phyloP scores from a whole-genome alignment of 1,284 basidiomycete genomes.

The Irpex sp. region DNA sequence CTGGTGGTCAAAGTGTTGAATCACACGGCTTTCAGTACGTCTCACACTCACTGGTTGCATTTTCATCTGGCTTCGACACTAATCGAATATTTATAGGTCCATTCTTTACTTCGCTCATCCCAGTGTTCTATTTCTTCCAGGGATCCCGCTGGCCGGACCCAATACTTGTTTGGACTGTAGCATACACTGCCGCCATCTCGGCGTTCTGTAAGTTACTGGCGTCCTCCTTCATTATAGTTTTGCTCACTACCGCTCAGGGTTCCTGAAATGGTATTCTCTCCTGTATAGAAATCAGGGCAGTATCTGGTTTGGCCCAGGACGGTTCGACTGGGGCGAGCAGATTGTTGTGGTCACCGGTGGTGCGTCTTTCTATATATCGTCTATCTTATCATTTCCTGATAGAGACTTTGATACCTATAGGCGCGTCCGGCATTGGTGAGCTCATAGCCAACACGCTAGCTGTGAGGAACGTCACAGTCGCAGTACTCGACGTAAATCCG shows the following conservation, averaged over 20 bases:
- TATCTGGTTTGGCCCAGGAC: slow-evolving; percentile 53
- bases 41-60: not conserved
- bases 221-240: too few species aligned
- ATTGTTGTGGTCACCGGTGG: slow-evolving; percentile 90
- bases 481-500: slow-evolving; percentile 81
- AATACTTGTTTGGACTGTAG: slow-evolving; percentile 44
- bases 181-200: slow-evolving; percentile 56
- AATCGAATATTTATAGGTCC: slow-evolving; percentile 50
- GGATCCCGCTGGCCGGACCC: slow-evolving; percentile 50
- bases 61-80: slow-evolving; percentile 5
- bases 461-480: slow-evolving; percentile 75
- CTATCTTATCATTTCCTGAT: not conserved
- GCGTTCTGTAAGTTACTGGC: slow-evolving; percentile 55
- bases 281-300: slow-evolving; percentile 73
- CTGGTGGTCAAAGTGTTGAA: slow-evolving; percentile 71
- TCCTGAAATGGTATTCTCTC: slow-evolving; percentile 63
- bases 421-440: slow-evolving; percentile 86
- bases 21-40: slow-evolving; percentile 75
- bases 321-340: slow-evolving; percentile 80
- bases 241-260: slow-evolving; percentile 42
- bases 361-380: slow-evolving; percentile 24
- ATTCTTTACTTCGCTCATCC: slow-evolving; percentile 76
- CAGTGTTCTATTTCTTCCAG: slow-evolving; percentile 73
- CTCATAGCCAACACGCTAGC: slow-evolving; percentile 82
- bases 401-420: slow-evolving; percentile 35